Evolutionary conservation across 192 early-diverging fungal species (phyloP), one percentile per base, ranked within the genome.

Genomic region (Linnemannia elongata): DNA sequence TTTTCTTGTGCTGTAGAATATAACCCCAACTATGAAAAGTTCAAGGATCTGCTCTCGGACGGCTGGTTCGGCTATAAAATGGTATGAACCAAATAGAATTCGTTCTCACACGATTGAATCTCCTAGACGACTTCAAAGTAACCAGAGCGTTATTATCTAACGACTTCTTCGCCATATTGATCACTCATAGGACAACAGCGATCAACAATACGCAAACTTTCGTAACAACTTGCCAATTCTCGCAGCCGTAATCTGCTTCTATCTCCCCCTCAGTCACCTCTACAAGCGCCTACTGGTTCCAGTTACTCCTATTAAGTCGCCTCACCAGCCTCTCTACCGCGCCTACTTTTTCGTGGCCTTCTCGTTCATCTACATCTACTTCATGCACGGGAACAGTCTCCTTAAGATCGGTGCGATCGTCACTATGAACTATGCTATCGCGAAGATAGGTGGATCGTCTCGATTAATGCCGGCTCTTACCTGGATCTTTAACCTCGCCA

Each of bases 401-500:
- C 68, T 98, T 54, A 98, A 98, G 79, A 95, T 99, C 15, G 66
- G 94, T 5, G 76, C 85, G 4, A 88, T 98, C 30, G 77, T 94
- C 9, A 76, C 73, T 3, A 81, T 91, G 13, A 98, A 96, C 87
- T 99, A 93, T 88, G 55, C 82, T 6, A 89, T 97, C 3, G 91
- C 94, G 7, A 92, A 90, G 42, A 2, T 77, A 12, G 75, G 93
- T 20, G 90, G 91, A 70, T 90, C 92, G 0, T 89, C 89, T 2
- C 78, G 80, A 22, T 86, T 88, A 85, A 95, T 92, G 45, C 96
- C 96, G 0, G 66, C 89, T 2, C 66, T 96, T 18, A 93, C 95
- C 20, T 99, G 98, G 98, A 85, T 90, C 10, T 98, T 94, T 80
- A 97, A 94, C 75, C 55, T 99, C 42, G 90, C 80, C 4, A 88